phyloP scores from a whole-genome alignment of 2,329 filamentous ascomycete species.

The Helicocarpus griseus region DNA sequence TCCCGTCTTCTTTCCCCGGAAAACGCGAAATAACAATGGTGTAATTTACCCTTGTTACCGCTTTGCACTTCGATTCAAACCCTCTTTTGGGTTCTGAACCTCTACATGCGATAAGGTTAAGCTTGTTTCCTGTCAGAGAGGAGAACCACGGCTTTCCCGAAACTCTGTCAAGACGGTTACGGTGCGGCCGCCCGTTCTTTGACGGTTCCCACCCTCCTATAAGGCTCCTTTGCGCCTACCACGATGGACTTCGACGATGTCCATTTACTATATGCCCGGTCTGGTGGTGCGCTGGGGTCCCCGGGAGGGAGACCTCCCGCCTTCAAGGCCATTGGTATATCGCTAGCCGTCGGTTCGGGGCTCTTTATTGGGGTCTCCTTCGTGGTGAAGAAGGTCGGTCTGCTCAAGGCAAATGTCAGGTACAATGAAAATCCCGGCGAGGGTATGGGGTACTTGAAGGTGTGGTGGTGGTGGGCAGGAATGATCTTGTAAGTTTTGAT shows the following conservation, averaged over 20 bases:
- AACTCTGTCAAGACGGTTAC: no score
- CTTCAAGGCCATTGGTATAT: slow-evolving; percentile 82
- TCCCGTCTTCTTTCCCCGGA: no score
- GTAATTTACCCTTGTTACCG: no score
- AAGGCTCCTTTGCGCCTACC: slow-evolving; percentile 11
- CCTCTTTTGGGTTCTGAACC: no score
- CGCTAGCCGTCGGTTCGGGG: slow-evolving; percentile 76
- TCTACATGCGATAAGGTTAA: no score
- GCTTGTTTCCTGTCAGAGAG: no score
- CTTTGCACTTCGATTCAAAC: no score
- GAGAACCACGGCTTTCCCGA: no score
- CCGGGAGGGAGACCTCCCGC: slow-evolving; percentile 39
- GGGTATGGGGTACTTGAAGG: slow-evolving; percentile 95
- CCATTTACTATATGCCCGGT: slow-evolving; percentile 37
- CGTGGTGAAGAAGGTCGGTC: slow-evolving; percentile 85
- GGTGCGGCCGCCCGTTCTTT: background rate
- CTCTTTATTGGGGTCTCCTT: slow-evolving; percentile 92
- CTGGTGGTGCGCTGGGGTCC: slow-evolving; percentile 21
- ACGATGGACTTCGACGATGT: slow-evolving; percentile 39
- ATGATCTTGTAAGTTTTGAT: background rate
- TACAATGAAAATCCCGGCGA: slow-evolving; percentile 94
- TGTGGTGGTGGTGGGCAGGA: slow-evolving; percentile 86
- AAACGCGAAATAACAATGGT: no score
- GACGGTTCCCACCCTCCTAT: background rate
- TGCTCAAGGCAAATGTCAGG: slow-evolving; percentile 88